Evolutionary conservation across 495 filamentous ascomycete species (phyloP).

Genomic region (Hamigera avellanea): DNA sequence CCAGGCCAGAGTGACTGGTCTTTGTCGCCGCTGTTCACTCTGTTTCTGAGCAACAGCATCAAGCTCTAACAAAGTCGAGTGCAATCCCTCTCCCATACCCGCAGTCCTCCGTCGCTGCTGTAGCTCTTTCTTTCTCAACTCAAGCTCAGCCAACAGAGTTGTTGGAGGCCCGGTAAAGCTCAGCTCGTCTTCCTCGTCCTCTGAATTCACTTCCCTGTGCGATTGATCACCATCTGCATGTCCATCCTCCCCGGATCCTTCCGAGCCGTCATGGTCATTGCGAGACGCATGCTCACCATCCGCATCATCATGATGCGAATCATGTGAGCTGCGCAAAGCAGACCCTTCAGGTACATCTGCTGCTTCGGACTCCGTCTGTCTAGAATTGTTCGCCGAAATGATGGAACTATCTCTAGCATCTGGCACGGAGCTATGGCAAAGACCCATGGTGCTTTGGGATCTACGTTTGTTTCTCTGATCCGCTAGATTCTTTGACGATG

Average conservation of each 20-base stretch:
- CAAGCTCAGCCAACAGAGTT: constrained; percentile 84
- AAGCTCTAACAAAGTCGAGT: constrained; percentile 79
- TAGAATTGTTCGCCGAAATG: constrained; percentile 2
- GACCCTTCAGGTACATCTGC: constrained; percentile 9
- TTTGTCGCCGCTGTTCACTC: constrained; percentile 57
- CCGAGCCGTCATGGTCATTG: constrained; percentile 6
- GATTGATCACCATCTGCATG: constrained; percentile 6
- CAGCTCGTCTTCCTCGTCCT: constrained; percentile 25
- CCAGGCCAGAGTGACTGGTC: constrained; percentile 81
- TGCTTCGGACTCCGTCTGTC: constrained; percentile 9
- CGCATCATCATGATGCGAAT: constrained; percentile 2
- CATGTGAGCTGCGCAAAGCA: constrained; percentile 5
- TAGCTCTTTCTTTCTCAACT: constrained; percentile 76
- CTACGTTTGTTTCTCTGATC: constrained; percentile 11
- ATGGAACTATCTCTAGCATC: constrained; percentile 4
- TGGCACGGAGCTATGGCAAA: constrained; percentile 7
- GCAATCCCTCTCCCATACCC: constrained; percentile 58
- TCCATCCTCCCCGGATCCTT: neutral
- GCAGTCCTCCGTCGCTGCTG: constrained; percentile 62
- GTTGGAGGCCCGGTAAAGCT: constrained; percentile 64
- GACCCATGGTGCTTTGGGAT: constrained; percentile 13
- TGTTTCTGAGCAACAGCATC: constrained; percentile 86
- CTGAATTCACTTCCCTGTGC: constrained; percentile 21
- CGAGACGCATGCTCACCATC: constrained; percentile 6
- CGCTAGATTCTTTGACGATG: constrained; percentile 10